phyloP scores from a whole-genome alignment of 1,284 basidiomycete genomes.

The Trametes pubescens region DNA sequence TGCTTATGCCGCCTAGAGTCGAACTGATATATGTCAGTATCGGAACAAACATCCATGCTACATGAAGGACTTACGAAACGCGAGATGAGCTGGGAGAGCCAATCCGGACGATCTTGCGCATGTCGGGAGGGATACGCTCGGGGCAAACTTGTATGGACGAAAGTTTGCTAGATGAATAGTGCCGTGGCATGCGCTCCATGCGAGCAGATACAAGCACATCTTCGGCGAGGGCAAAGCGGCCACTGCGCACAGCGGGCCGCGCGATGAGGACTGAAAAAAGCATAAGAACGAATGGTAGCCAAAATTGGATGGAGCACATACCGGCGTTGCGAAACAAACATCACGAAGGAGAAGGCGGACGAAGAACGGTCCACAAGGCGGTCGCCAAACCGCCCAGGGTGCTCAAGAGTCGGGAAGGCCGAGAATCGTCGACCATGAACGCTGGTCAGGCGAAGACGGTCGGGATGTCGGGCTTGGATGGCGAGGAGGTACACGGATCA shows the following conservation, averaged over 20 bases:
- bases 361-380: conserved; percentile 1
- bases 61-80: neutral
- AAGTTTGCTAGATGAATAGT: neutral
- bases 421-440: conserved; percentile 9
- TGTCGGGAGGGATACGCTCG: neutral
- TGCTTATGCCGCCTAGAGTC: neutral
- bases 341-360: neutral
- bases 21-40: neutral
- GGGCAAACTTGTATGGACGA: neutral
- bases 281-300: neutral
- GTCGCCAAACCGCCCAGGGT: conserved; percentile 10
- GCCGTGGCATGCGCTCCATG: neutral
- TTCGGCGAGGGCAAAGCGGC: neutral
- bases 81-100: neutral
- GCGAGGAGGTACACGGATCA: conserved; percentile 6
- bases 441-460: conserved; percentile 10
- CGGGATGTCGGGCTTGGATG: conserved; percentile 8
- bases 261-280: neutral
- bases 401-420: conserved; percentile 2
- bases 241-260: neutral
- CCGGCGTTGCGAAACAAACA: neutral
- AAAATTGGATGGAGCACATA: neutral
- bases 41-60: no score
- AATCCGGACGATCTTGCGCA: conserved; percentile 1
- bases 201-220: neutral